Evolutionary conservation across 306 rosid species (phyloP).

Genomic region (Hippophae rhamnoides): DNA sequence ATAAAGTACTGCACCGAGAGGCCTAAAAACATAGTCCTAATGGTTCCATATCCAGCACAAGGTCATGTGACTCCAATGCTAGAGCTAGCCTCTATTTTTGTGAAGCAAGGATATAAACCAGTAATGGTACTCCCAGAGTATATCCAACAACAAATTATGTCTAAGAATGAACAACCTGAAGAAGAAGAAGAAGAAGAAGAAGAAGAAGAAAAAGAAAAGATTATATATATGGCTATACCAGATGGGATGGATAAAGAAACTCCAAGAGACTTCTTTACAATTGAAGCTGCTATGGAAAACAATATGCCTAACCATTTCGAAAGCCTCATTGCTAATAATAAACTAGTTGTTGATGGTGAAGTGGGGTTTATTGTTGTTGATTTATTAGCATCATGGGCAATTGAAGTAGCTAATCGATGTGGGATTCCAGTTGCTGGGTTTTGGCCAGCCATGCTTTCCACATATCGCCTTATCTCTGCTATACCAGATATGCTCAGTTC

Average conservation of each 20-base stretch:
- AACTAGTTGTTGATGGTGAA: conserved; percentile 11
- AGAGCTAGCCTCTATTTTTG: conserved; percentile 40
- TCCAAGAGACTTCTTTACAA: conserved; percentile 47
- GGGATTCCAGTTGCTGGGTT: conserved; percentile 48
- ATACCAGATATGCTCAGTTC: conserved; percentile 42
- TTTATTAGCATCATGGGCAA: conserved; percentile 71
- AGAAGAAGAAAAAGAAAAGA: neutral
- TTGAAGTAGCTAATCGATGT: conserved; percentile 33
- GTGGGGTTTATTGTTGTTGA: conserved; percentile 57
- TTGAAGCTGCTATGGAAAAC: conserved; percentile 60
- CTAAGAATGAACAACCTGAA: no score
- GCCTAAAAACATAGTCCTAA: conserved; percentile 22
- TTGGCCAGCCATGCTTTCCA: conserved; percentile 83
- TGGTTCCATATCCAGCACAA: conserved; percentile 87
- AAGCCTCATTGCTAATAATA: conserved; percentile 12
- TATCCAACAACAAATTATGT: conserved; percentile 30
- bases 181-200: no score
- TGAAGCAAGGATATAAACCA: conserved; percentile 32
- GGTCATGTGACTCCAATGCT: conserved; percentile 88
- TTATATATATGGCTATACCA: conserved; percentile 27
- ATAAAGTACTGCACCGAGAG: conserved; percentile 28
- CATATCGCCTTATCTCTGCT: conserved; percentile 43
- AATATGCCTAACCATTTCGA: conserved; percentile 43
- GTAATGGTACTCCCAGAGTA: conserved; percentile 37
- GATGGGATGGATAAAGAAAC: conserved; percentile 27